Evolutionary conservation across 805 yeast species (phyloP), one percentile per base, ranked within the genome.

Genomic region (Ogataea pini): DNA sequence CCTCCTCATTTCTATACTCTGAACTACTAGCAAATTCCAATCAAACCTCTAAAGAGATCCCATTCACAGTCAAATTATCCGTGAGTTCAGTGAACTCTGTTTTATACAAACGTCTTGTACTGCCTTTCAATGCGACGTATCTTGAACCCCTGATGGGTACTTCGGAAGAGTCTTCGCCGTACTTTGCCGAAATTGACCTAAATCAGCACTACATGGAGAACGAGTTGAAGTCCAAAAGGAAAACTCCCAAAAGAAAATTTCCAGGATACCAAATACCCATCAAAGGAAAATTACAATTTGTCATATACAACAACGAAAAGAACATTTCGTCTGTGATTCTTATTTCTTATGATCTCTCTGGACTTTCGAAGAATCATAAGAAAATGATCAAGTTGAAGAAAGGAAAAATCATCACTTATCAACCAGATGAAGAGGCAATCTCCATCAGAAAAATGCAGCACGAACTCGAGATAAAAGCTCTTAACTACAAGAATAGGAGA

Each of bases 151-250:
- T 39, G 14, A 28, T 10, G 32, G 14, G 14, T n/a, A n/a, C n/a
- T n/a, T n/a, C n/a, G 2, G 68, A 13, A n/a, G 18, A 39, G 3
- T 59, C 67, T 1, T n/a, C n/a, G n/a, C 72, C 71, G 2, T 69
- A 67, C 48, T 67, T 67, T 31, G 66, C 68, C 2, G 60, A 57
- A 7, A 54, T 68, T 7, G 65, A 64, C 44, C 27, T 67, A 27
- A 66, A 61, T 29, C 54, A 50, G 19, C 48, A 54, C 37, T 64
- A 57, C 47, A 51, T 64, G 13, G 47, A 54, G 2, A 44, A 52
- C 14, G 18, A 42, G n/a, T n/a, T n/a, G n/a, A n/a, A n/a, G n/a
- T n/a, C n/a, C n/a, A n/a, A 5, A 29, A 14, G 13, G 44, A 48
- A 2, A n/a, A n/a, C n/a, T n/a, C 13, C 31, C 3, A 59, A 44